phyloP scores from a whole-genome alignment of 2,329 filamentous ascomycete genomes.

The Calycina herbarum region DNA sequence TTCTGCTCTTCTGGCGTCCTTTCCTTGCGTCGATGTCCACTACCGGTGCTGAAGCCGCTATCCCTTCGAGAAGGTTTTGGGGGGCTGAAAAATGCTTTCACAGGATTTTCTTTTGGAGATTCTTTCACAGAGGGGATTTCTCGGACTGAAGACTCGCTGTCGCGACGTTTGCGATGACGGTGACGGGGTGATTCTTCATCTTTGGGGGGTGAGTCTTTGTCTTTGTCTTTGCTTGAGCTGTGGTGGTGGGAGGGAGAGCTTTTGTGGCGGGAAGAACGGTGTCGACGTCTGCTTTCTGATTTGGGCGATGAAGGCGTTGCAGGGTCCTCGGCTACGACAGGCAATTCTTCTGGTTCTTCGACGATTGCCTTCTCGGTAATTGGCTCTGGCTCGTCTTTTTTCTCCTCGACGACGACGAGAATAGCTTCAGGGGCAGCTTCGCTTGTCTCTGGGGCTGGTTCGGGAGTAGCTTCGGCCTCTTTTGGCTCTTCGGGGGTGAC shows the following conservation, averaged over 20 bases:
- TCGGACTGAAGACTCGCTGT: conserved; percentile 26
- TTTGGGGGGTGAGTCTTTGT: conserved; percentile 16
- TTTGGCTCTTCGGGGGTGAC: background rate
- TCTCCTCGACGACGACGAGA: conserved; percentile 7
- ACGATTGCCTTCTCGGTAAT: conserved; percentile 28
- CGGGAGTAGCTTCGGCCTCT: background rate
- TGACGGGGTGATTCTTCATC: conserved; percentile 17
- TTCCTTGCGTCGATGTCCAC: conserved; percentile 26
- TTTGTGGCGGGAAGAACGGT: background rate
- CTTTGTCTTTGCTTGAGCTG: conserved; percentile 24
- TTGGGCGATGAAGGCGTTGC: background rate
- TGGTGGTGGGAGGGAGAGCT: background rate
- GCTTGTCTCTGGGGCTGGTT: background rate
- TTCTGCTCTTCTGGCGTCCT: conserved; percentile 35
- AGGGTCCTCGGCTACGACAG: conserved; percentile 22
- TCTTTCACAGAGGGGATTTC: background rate
- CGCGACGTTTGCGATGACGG: conserved; percentile 27
- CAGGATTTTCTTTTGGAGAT: background rate
- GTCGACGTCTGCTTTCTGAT: conserved; percentile 5
- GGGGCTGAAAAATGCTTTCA: conserved; percentile 22
- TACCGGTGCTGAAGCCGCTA: conserved; percentile 33
- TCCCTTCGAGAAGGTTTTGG: conserved; percentile 31
- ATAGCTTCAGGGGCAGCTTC: too few relatives aligned
- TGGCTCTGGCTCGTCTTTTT: conserved; percentile 7
- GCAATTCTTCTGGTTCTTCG: conserved; percentile 30